These are phyloP conservation scores for Phytophthora sansomeana DNA, from an alignment of 352 stramenopile species.

Conservation along the genomic window DNA sequence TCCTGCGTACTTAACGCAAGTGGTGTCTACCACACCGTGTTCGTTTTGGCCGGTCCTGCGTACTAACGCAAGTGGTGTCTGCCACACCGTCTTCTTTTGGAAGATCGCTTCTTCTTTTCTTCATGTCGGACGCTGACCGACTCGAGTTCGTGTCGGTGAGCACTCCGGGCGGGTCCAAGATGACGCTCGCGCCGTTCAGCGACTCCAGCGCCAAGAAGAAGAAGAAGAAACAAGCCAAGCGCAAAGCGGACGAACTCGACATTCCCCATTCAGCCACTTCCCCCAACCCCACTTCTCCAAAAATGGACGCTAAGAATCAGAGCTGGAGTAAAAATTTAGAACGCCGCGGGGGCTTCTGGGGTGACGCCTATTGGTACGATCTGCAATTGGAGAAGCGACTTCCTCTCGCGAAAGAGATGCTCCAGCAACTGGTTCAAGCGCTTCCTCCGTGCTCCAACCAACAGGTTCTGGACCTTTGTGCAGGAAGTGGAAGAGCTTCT, in stretches of 20 bases:
- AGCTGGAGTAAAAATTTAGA: conserved; percentile 68
- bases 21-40: too few relatives aligned
- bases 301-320: conserved; percentile 16
- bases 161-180: conserved; percentile 20
- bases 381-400: conserved; percentile 66
- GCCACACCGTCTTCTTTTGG: too few relatives aligned
- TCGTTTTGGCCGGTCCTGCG: too few relatives aligned
- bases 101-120: too few relatives aligned
- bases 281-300: not conserved
- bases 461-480: conserved; percentile 71
- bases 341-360: conserved; percentile 74
- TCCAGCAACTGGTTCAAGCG: conserved; percentile 67
- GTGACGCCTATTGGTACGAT: conserved; percentile 83
- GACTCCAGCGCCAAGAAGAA: not conserved
- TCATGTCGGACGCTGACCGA: not conserved
- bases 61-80: too few relatives aligned
- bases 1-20: too few relatives aligned
- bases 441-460: conserved; percentile 69
- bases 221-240: conserved; percentile 15
- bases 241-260: conserved; percentile 6
- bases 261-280: not conserved
- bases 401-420: conserved; percentile 64
- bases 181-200: conserved; percentile 18
- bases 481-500: conserved; percentile 66
- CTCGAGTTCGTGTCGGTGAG: conserved; percentile 15